Conservation (phyloP, 139 green algal genomes). For the Auxenochlorella pyrenoidosa region DNA sequence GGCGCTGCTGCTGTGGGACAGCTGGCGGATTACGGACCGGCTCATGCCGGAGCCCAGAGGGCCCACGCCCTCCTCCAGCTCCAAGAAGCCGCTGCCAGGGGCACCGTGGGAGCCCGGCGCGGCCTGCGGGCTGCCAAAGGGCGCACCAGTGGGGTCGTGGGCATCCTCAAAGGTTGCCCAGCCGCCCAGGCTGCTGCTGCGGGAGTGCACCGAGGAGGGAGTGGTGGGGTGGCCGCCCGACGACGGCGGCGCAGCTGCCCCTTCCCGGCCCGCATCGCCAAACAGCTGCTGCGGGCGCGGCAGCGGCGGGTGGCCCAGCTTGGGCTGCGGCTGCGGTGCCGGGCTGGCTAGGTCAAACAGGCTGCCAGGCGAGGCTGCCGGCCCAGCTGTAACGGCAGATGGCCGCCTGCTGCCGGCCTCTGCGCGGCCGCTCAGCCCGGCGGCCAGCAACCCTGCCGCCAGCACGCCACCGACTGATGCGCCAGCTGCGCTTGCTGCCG, state of each 20-base stretch:
- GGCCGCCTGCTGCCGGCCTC: not conserved
- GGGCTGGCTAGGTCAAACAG: slow-evolving; percentile 19
- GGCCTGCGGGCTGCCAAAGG: slow-evolving; percentile 16
- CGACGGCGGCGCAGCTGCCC: too few relatives aligned
- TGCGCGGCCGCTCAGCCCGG: not conserved
- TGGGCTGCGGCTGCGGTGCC: not conserved
- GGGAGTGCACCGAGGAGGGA: not conserved
- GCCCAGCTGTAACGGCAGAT: not conserved
- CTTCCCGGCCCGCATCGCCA: not conserved
- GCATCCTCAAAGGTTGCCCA: slow-evolving; percentile 9
- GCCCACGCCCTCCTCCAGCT: not conserved
- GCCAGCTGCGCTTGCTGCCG: not conserved
- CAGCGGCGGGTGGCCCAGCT: not conserved
- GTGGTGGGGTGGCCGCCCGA: not conserved
- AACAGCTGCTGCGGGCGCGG: slow-evolving; percentile 35
- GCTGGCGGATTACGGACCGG: not conserved
- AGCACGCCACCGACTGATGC: not conserved
- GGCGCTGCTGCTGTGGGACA: not conserved
- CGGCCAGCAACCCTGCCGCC: not conserved
- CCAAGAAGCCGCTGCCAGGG: not conserved
- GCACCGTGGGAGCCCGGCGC: not conserved
- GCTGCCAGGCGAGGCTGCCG: not conserved
- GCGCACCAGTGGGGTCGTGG: not conserved
- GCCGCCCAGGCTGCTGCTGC: not conserved
- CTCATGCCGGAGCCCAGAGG: slow-evolving; percentile 6